Evolutionary conservation across 768 basidiomycete species (phyloP).

Genomic region (Galerina marginata): DNA sequence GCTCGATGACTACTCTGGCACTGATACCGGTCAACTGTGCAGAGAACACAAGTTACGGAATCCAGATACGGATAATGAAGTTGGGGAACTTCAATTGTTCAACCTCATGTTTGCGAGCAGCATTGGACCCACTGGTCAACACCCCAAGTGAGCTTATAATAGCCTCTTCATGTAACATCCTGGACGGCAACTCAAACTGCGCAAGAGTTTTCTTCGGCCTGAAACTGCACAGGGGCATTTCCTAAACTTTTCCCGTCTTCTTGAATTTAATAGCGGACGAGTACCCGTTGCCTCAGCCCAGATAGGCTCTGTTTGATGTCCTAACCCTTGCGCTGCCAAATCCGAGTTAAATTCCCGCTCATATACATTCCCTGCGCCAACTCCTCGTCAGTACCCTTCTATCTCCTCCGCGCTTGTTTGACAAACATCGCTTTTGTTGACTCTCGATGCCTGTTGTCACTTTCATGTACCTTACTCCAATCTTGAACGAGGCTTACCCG

Average conservation of each 20-base stretch:
- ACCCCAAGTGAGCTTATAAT: slow-evolving; percentile 73
- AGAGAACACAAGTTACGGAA: slow-evolving; percentile 79
- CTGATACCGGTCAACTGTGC: slow-evolving; percentile 88
- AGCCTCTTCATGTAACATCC: slow-evolving; percentile 15
- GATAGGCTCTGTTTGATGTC: too few species aligned
- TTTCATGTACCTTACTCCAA: too few species aligned
- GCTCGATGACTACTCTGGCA: slow-evolving; percentile 94
- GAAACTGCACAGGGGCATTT: slow-evolving; percentile 99
- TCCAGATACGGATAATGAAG: slow-evolving; percentile 92
- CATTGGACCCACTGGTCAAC: slow-evolving; percentile 96
- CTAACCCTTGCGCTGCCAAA: too few species aligned
- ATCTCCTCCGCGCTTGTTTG: too few species aligned
- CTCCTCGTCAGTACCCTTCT: too few species aligned
- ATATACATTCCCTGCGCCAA: too few species aligned
- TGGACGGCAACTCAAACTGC: slow-evolving; percentile 8
- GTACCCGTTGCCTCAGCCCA: slow-evolving; percentile 97
- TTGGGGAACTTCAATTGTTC: slow-evolving; percentile 92
- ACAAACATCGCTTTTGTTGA: too few species aligned
- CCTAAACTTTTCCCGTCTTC: slow-evolving; percentile 94
- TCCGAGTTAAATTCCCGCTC: too few species aligned
- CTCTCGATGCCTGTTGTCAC: too few species aligned
- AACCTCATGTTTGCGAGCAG: slow-evolving; percentile 98
- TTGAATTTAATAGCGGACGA: slow-evolving; percentile 97
- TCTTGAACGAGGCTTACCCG: too few species aligned
- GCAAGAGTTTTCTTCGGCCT: slow-evolving; percentile 86